These are phyloP conservation scores for Calocybe gambosa DNA, from an alignment of 1,284 basidiomycete species.

Conservation along the genomic window DNA sequence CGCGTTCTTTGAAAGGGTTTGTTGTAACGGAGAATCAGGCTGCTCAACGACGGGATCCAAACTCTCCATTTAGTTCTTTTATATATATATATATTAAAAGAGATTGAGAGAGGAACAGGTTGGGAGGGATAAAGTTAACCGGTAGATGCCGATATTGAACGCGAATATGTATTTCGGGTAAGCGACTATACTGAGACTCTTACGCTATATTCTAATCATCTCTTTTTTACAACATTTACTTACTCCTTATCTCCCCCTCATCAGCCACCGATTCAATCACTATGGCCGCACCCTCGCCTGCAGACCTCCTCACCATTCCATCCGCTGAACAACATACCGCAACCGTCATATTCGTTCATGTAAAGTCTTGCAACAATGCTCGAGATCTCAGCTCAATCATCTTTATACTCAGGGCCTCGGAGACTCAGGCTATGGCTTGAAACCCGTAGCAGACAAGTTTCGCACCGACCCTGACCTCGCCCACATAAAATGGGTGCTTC, in stretches of 20 bases:
- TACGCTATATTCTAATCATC: constrained; percentile 13
- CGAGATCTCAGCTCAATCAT: constrained; percentile 3
- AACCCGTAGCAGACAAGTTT: constrained; percentile 67
- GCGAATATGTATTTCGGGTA: constrained; percentile 29
- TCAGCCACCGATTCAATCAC: constrained; percentile 15
- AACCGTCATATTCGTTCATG: constrained; percentile 86
- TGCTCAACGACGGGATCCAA: constrained; percentile 6
- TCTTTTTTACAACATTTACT: constrained; percentile 15
- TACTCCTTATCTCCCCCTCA: constrained; percentile 15
- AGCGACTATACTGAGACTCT: constrained; percentile 15
- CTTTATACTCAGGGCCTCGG: constrained; percentile 54
- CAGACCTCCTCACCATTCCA: constrained; percentile 48
- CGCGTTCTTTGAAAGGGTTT: constrained; percentile 69
- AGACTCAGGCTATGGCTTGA: constrained; percentile 72
- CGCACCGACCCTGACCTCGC: constrained; percentile 42
- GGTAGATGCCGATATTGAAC: constrained; percentile 37
- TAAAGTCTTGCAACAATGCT: constrained; percentile 24
- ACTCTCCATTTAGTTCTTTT: constrained; percentile 10
- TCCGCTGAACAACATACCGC: constrained; percentile 68
- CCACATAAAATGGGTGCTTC: constrained; percentile 81
- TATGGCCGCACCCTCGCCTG: constrained; percentile 25
- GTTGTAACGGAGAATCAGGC: constrained; percentile 7
- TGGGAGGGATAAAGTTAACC: constrained; percentile 15
- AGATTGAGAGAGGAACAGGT: constrained; percentile 3
- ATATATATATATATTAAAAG: no score